phyloP scores from a whole-genome alignment of 2,329 filamentous ascomycete genomes.

The Sclerotinia nivalis region DNA sequence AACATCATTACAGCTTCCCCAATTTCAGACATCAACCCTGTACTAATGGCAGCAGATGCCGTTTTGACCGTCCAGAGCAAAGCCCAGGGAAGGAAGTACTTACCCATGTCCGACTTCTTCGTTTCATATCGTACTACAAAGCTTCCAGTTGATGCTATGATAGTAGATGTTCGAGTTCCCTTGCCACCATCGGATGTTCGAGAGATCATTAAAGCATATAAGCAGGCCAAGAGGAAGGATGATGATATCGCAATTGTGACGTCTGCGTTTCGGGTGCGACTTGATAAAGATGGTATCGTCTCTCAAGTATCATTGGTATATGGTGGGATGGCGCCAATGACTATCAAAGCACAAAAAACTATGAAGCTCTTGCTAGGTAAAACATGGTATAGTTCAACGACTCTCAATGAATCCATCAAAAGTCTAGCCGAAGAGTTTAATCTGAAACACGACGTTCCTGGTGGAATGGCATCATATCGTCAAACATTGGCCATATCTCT shows the following conservation, averaged over 20 bases:
- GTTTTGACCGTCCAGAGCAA: constrained; percentile 70
- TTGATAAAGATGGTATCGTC: constrained; percentile 69
- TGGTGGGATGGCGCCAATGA: constrained; percentile 90
- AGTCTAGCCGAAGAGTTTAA: constrained; percentile 83
- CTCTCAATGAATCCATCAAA: constrained; percentile 82
- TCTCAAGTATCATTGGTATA: constrained; percentile 79
- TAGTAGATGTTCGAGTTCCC: constrained; percentile 80
- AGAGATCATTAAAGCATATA: constrained; percentile 86
- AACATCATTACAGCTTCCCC: constrained; percentile 92
- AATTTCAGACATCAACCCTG: constrained; percentile 92
- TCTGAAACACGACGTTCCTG: constrained; percentile 82
- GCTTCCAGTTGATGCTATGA: constrained; percentile 76
- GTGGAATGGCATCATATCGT: constrained; percentile 93
- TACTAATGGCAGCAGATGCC: constrained; percentile 82
- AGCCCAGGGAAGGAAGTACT: constrained; percentile 39
- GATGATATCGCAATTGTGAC: constrained; percentile 98
- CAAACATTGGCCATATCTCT: constrained; percentile 86
- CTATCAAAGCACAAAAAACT: constrained; percentile 75
- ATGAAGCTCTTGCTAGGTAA: constrained; percentile 72
- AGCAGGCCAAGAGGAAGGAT: constrained; percentile 93
- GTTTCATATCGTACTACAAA: constrained; percentile 84
- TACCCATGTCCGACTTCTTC: constrained; percentile 88
- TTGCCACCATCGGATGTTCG: constrained; percentile 64
- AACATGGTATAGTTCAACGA: constrained; percentile 74
- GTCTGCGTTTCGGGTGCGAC: constrained; percentile 71